phyloP scores from a whole-genome alignment of 306 rosid species.

The Begonia masoniana region DNA sequence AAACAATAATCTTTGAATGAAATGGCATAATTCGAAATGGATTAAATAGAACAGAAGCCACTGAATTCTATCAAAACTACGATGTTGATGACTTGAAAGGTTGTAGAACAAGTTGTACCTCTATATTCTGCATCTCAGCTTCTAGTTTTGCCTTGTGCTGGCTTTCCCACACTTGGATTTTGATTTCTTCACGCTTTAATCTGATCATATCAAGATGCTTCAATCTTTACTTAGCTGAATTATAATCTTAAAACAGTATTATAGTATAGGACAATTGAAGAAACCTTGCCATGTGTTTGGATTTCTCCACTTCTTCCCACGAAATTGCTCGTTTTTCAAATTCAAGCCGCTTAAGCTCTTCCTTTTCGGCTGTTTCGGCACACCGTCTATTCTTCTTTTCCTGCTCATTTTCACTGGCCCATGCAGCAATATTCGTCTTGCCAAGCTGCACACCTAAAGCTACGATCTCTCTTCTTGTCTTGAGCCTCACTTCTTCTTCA shows the following conservation, averaged over 20 bases:
- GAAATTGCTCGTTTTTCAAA: constrained; percentile 63
- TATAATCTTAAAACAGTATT: neutral
- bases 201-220: constrained; percentile 24
- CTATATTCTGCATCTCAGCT: constrained; percentile 73
- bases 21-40: too few relatives aligned
- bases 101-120: constrained; percentile 30
- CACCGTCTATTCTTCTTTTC: constrained; percentile 24
- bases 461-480: constrained; percentile 84
- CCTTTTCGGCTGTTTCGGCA: constrained; percentile 14
- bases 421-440: constrained; percentile 79
- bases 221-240: constrained; percentile 4
- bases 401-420: constrained; percentile 81
- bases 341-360: constrained; percentile 46
- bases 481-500: constrained; percentile 75
- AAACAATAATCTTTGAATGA: neutral
- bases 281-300: constrained; percentile 81
- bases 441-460: constrained; percentile 93
- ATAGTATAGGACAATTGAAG: neutral
- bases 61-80: too few relatives aligned
- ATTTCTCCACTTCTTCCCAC: constrained; percentile 90
- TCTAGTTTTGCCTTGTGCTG: constrained; percentile 74
- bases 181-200: constrained; percentile 80
- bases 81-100: neutral
- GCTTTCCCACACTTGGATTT: constrained; percentile 93
- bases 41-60: neutral